Percentiles rank a stretch among this genome's conserved stretches.
Evolutionary conservation across 805 yeast genomes (phyloP).

Genomic region (Metschnikowia borealis): DNA sequence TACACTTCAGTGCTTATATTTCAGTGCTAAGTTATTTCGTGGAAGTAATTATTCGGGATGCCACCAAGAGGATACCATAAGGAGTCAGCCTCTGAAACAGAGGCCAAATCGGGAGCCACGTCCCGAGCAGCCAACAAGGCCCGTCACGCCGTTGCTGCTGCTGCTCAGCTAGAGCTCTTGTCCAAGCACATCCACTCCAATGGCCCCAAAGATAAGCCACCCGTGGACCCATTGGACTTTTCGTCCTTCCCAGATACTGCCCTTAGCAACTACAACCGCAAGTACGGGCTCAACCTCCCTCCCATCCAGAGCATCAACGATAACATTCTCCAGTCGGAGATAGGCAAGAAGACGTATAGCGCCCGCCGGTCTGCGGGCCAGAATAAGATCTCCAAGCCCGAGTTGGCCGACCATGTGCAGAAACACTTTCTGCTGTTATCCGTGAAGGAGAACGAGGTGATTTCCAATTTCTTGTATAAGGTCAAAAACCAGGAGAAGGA

Average conservation of each 20-base stretch:
- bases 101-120: conserved; percentile 16
- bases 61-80: conserved; percentile 19
- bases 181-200: conserved; percentile 69
- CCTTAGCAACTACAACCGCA: conserved; percentile 65
- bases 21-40: too few species aligned
- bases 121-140: conserved; percentile 53
- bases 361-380: conserved; percentile 21
- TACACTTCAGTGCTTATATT: background rate
- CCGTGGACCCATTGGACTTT: conserved; percentile 65
- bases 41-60: conserved; percentile 6
- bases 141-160: conserved; percentile 57
- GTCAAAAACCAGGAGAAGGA: conserved; percentile 63
- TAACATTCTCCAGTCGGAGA: conserved; percentile 59
- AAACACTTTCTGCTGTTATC: conserved; percentile 59
- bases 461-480: conserved; percentile 84
- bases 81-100: conserved; percentile 40
- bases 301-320: conserved; percentile 67
- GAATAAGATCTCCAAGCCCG: conserved; percentile 53
- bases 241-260: conserved; percentile 54
- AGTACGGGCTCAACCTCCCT: conserved; percentile 53
- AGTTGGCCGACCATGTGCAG: conserved; percentile 57
- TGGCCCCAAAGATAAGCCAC: conserved; percentile 58
- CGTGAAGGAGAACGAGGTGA: conserved; percentile 77
- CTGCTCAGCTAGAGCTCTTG: conserved; percentile 64
- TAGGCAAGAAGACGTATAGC: conserved; percentile 65